phyloP scores from a whole-genome alignment of 2,329 filamentous ascomycete genomes.

The Botryotinia globosa region DNA sequence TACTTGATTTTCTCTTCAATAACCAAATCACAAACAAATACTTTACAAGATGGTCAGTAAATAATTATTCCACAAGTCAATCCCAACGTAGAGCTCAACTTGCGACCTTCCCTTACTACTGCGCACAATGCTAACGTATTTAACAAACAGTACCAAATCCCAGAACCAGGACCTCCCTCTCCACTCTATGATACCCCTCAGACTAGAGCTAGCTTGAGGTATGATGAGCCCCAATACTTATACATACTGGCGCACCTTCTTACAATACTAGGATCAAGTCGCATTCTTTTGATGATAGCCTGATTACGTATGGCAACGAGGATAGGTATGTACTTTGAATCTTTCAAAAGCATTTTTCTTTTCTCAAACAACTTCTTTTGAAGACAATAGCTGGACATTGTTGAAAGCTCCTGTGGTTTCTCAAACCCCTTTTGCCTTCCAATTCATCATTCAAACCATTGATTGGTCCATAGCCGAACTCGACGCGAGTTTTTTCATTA shows the following conservation, averaged over 20 bases:
- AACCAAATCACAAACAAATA: background rate
- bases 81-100: background rate
- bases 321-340: background rate
- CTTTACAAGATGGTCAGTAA: background rate
- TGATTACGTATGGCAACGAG: background rate
- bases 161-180: background rate
- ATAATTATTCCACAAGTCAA: background rate
- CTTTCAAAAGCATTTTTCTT: background rate
- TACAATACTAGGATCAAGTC: background rate
- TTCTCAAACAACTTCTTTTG: background rate
- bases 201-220: background rate
- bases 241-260: background rate
- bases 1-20: background rate
- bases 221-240: background rate
- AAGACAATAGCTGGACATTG: conserved; percentile 5
- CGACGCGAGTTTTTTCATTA: background rate
- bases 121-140: background rate
- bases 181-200: too few species aligned
- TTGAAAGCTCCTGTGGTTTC: background rate
- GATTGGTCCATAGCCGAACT: conserved; percentile 2
- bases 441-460: background rate
- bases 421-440: conserved; percentile 7
- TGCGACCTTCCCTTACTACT: background rate
- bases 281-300: background rate
- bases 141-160: background rate